These are phyloP conservation scores for Arthrinium phaeospermum DNA, from an alignment of 2,329 filamentous ascomycete genomes.

Conservation along the genomic window DNA sequence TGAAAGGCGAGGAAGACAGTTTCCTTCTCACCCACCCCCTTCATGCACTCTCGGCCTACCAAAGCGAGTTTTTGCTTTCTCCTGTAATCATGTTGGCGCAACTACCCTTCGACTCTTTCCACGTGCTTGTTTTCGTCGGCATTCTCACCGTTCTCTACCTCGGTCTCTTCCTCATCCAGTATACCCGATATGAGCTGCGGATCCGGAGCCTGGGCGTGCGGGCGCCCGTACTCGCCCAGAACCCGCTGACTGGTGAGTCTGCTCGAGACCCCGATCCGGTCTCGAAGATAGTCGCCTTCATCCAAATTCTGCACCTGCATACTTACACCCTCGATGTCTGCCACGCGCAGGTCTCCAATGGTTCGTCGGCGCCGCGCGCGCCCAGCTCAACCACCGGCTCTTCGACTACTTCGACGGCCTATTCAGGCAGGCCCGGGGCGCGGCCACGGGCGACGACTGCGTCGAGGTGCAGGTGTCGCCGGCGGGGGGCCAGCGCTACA, in stretches of 20 bases:
- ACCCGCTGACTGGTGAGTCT: constrained; percentile 40
- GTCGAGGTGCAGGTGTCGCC: constrained; percentile 44
- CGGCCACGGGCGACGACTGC: constrained; percentile 41
- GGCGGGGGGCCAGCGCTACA: constrained; percentile 37
- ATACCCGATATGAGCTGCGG: constrained; percentile 30
- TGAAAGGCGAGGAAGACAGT: not conserved
- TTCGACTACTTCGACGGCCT: constrained; percentile 24
- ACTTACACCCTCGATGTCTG: not conserved
- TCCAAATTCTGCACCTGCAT: not conserved
- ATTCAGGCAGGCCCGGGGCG: not conserved
- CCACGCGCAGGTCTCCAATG: constrained; percentile 25
- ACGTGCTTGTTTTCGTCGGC: not conserved
- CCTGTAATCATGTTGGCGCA: not conserved
- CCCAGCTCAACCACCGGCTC: constrained; percentile 40
- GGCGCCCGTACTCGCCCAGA: constrained; percentile 40
- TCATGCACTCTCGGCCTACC: too few relatives aligned
- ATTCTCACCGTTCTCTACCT: not conserved
- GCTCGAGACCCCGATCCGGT: fast-evolving
- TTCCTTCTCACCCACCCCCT: too few relatives aligned
- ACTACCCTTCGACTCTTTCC: not conserved
- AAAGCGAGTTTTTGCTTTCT: not conserved
- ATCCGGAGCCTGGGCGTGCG: constrained; percentile 42
- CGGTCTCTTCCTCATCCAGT: constrained; percentile 24
- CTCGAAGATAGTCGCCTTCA: not conserved
- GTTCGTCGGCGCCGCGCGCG: constrained; percentile 35